phyloP scores from a whole-genome alignment of 2,329 filamentous ascomycete species.

The Stenocarpella maydis region DNA sequence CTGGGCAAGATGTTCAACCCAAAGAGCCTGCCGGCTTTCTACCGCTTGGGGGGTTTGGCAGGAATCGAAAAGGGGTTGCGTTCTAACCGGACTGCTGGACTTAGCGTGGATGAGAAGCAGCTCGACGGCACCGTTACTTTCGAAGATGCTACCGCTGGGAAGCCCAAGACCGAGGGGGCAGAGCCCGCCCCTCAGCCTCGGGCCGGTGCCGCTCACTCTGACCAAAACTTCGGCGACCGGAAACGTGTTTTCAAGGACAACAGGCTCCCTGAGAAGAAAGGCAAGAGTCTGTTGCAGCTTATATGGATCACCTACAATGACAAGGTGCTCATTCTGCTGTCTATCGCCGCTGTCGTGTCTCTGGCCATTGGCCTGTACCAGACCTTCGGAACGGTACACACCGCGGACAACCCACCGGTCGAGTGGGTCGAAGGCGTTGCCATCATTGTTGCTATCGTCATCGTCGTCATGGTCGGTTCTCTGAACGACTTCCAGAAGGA shows the following conservation, averaged over 20 bases:
- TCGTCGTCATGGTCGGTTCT: conserved; percentile 80
- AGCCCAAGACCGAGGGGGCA: conserved; percentile 46
- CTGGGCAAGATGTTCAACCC: conserved; percentile 89
- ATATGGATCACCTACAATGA: conserved; percentile 88
- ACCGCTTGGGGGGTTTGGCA: conserved; percentile 77
- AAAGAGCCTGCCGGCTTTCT: conserved; percentile 84
- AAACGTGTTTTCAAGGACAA: conserved; percentile 78
- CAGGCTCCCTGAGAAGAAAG: conserved; percentile 75
- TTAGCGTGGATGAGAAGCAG: conserved; percentile 77
- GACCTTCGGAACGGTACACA: conserved; percentile 69
- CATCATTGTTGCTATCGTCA: conserved; percentile 80
- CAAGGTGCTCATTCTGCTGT: conserved; percentile 79
- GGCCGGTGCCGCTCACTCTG: not conserved
- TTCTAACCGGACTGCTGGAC: conserved; percentile 73
- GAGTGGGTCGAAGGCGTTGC: conserved; percentile 87
- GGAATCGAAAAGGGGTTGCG: conserved; percentile 84
- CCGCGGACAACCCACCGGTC: conserved; percentile 60
- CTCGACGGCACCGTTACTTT: conserved; percentile 75
- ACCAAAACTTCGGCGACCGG: conserved; percentile 64
- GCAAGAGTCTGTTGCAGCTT: conserved; percentile 75
- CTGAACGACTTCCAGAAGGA: conserved; percentile 85
- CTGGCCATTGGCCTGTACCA: conserved; percentile 80
- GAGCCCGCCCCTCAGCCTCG: conserved; percentile 21
- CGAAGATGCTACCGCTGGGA: conserved; percentile 67
- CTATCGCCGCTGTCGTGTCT: conserved; percentile 75